Evolutionary conservation across 441 rosid species (phyloP).

Genomic region (Isatis lusitanica): DNA sequence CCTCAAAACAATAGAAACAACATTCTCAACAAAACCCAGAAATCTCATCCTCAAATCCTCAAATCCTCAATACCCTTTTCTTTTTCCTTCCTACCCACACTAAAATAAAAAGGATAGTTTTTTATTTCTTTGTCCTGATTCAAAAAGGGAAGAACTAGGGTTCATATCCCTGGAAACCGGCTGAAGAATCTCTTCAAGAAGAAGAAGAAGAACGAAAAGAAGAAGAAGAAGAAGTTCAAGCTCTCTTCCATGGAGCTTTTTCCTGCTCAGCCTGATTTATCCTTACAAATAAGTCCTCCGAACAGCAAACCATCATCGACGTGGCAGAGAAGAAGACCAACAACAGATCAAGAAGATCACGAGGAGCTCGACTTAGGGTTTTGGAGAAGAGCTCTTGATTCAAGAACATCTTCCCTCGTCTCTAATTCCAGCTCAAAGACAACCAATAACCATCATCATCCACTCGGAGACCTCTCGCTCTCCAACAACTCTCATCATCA

Average conservation of each 20-base stretch:
- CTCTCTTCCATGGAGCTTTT: conserved; percentile 71
- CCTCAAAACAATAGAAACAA: conserved; percentile 36
- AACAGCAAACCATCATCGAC: conserved; percentile 63
- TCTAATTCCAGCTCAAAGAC: conserved; percentile 50
- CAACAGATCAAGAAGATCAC: conserved; percentile 32
- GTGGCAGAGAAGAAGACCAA: conserved; percentile 55
- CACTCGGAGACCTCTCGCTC: conserved; percentile 35
- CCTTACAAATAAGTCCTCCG: conserved; percentile 93
- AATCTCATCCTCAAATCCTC: conserved; percentile 38
- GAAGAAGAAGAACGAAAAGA: conserved; percentile 14
- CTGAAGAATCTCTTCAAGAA: conserved; percentile 20
- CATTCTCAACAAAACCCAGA: conserved; percentile 37
- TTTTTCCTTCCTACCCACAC: neutral
- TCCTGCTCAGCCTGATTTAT: conserved; percentile 96
- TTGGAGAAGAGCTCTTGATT: conserved; percentile 87
- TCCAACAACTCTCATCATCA: conserved; percentile 36
- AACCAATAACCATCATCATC: conserved; percentile 12
- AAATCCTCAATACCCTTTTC: conserved; percentile 14
- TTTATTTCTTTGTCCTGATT: neutral
- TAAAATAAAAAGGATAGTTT: neutral
- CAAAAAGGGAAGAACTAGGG: conserved; percentile 27
- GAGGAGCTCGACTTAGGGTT: conserved; percentile 75
- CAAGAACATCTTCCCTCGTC: conserved; percentile 49
- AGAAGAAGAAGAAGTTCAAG: conserved; percentile 17
- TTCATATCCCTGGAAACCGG: conserved; percentile 5